Evolutionary conservation across 1,284 basidiomycete species (phyloP), one percentile per base, ranked within the genome.

Genomic region (Cryptococcus neoformans): DNA sequence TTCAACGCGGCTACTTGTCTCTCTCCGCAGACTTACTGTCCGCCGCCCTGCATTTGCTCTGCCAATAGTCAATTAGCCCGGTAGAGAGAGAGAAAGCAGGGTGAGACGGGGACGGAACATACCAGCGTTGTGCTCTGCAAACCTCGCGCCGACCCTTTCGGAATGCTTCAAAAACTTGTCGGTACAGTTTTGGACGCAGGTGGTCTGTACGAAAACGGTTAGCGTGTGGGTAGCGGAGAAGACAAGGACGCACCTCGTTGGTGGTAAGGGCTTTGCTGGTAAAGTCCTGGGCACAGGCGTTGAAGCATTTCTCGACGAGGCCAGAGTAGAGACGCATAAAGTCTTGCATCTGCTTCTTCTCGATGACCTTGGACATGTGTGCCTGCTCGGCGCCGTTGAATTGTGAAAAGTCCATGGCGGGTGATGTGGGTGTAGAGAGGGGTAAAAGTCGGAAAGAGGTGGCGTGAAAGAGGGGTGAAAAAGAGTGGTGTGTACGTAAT

Each of bases 331-430:
- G 88, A 71, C 83, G 84, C 83, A 98, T 83, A 71, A 99, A 98
- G 81, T 98, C 95, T 83, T 95, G 90, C 93, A 98, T 96, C 91
- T 95, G 92, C 81, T 90, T 92, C 82, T 89, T 90, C 81, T 95
- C 92, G 61, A 96, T 92, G 72, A 93, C 62, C 62, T 74, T 89
- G 58, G 84, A 86, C 87, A 94, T 90, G 75, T 92, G 89, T 28
- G 89, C 89, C 83, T 92, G 90, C 77, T 93, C 91, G 68, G 89
- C 85, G 46, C 84, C 74, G 77, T 87, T 92, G 80, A 93, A 85
- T 66, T 84, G 81, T 65, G 89, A 90, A 73, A 92, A 89, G 78
- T 93, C 91, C 90, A 92, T 93, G 28, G 51, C 64, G 58, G 11
- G 36, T 36, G 46, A n/a, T 50, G 46, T 49, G 44, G 34, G 14